Base-by-base conservation (phyloP, 768 basidiomycete genomes). In the Xerocomellus amylosporus region DNA sequence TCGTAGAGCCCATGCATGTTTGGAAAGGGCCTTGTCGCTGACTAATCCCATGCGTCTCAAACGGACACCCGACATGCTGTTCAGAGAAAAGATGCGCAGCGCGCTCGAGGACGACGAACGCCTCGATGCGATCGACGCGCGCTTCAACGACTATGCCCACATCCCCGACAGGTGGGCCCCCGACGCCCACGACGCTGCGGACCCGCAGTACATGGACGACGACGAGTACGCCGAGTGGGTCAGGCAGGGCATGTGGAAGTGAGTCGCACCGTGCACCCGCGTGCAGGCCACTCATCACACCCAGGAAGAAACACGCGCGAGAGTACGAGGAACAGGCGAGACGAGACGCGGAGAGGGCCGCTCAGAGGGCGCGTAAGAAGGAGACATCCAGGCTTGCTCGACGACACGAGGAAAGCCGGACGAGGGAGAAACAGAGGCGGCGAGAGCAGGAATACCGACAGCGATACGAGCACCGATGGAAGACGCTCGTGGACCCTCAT, bases 191-290 rank as follows among this genome's bases (percentile, higher is more conserved):
- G 61, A 81, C 73, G 38, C 69, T 64, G 57, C 48, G 41, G 70
- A 82, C 54, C 75, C 77, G 28, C 67, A 63, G 44, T 58, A 67
- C 45, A 87, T 95, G 87, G 85, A 87, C 55, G 92, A 94, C 8
- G 88, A 94, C 60, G 86, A 91, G 55, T 96, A 96, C 60, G 82
- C 87, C 2, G 90, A 92, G 62, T 95, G 90, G 88, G 74, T 96
- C 47, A 75, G 93, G 58, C 71, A 79, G 24, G 91, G 90, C 44
- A 95, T 97, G 89, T 93, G 90, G 76, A 81, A 83, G 82, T 86
- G 56, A 38, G 82, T 71, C 26, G n/a, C 14, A 30, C 38, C 15
- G 33, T 42, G 44, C 37, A 43, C 33, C 28, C 42, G n/a, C 38
- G 41, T 47, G 46, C 24, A 15, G 36, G 46, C 48, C 41, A 40